Base-by-base conservation (phyloP, 345 rosid genomes). In the Aurinia saxatilis region DNA sequence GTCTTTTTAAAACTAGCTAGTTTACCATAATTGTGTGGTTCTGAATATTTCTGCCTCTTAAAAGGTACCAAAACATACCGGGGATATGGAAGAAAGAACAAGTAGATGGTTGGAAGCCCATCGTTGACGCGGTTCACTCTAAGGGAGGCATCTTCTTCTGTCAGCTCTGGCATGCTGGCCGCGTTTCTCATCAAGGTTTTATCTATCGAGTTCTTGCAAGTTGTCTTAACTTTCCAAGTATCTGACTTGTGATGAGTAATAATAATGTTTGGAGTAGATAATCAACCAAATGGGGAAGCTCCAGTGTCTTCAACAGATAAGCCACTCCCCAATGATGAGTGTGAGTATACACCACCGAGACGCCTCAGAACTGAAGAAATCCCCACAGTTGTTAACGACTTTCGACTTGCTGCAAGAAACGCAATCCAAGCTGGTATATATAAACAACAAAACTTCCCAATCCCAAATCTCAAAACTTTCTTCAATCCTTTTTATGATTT, bases 81-180 rank as follows among this genome's bases (percentile, higher is more conserved):
- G 95, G 96, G 50, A 78, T 89, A 13, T 84, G 91, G 89, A 84
- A 72, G 2, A 80, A 77, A 66, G 86, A 78, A 49, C 96, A 89
- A 63, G 77, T 86, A 4, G 87, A 86, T 54, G 90, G 88, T 2
- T 88, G 96, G 96, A 88, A 82, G 59, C 87, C 88, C 14, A 79
- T 88, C 57, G 85, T 88, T 7, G 81, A 86, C 60, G 91, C 16
- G n/a, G n/a, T n/a, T n/a, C n/a, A n/a, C n/a, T n/a, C n/a, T n/a
- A n/a, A n/a, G n/a, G n/a, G n/a, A n/a, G 90, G 84, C 2, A 57
- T 82, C 58, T 66, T 89, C 78, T 84, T 89, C 40, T 89, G 88
- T 39, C 96, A 84, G 70, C 71, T 84, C 57, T 70, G 81, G 85
- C 93, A 85, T 59, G 75, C 77, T 11, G 96, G 93, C 19, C 79